These are phyloP conservation scores for Fraxinus xanthoxyloides DNA, from an alignment of 305 asterid genomes.

Conservation along the genomic window DNA sequence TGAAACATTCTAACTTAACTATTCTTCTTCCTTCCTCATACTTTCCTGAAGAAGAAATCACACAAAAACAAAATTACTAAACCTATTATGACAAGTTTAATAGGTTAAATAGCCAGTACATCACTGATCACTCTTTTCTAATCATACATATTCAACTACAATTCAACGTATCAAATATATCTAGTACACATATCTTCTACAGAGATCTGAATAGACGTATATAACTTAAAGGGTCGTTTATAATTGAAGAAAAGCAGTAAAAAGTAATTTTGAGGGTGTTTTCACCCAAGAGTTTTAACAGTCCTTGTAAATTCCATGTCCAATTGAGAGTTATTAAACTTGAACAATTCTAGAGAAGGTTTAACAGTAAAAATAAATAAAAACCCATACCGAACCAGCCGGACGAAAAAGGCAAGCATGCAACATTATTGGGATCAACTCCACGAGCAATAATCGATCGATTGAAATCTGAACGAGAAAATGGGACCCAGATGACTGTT, in stretches of 20 bases:
- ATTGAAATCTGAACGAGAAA: conserved; percentile 47
- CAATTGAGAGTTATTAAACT: too few species aligned
- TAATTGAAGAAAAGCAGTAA: neutral
- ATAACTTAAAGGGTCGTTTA: neutral
- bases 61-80: neutral
- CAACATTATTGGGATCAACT: conserved; percentile 38
- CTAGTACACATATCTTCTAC: neutral
- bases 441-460: conserved; percentile 50
- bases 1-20: conserved; percentile 55
- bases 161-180: neutral
- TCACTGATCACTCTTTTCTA: neutral
- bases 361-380: neutral
- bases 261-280: neutral
- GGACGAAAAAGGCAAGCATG: conserved; percentile 63
- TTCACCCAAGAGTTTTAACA: neutral
- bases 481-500: conserved; percentile 34
- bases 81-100: neutral
- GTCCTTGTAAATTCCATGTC: neutral
- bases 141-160: neutral
- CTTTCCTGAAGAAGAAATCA: conserved; percentile 29
- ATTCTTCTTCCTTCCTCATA: conserved; percentile 61
- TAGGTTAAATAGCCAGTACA: neutral
- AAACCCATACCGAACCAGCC: conserved; percentile 62
- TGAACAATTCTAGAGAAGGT: neutral
- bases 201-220: neutral